Conservation (phyloP, 2,329 filamentous ascomycete genomes). For the Pseudogymnoascus sp. region DNA sequence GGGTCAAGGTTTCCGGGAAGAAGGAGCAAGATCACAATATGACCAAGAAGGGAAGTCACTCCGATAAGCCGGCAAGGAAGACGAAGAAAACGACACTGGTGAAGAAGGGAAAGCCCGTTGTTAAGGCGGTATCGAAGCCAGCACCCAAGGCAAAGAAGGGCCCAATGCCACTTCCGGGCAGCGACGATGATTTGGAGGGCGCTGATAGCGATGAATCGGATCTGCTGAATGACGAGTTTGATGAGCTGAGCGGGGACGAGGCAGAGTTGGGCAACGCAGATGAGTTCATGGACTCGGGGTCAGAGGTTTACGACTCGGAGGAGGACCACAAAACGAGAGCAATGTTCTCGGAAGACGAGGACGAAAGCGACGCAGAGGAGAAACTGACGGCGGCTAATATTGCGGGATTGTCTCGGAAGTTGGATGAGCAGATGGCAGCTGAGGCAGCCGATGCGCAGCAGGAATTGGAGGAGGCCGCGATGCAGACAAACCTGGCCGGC, state of each 20-base stretch:
- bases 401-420: conserved; percentile 75
- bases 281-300: conserved; percentile 46
- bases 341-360: conserved; percentile 94
- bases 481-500: conserved; percentile 89
- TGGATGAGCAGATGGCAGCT: conserved; percentile 69
- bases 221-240: conserved; percentile 38
- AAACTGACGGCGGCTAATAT: conserved; percentile 93
- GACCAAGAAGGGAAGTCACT: conserved; percentile 29
- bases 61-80: conserved; percentile 25
- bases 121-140: conserved; percentile 28
- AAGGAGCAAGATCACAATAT: conserved; percentile 33
- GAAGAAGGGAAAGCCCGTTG: conserved; percentile 25
- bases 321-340: conserved; percentile 51
- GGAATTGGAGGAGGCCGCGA: conserved; percentile 74
- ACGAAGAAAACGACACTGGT: conserved; percentile 29
- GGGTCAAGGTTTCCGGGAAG: conserved; percentile 51
- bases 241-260: conserved; percentile 28
- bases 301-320: conserved; percentile 39
- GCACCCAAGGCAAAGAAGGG: conserved; percentile 33
- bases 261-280: conserved; percentile 37
- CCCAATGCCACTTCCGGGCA: conserved; percentile 36
- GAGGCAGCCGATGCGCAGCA: conserved; percentile 78
- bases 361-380: conserved; percentile 81
- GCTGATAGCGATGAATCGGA: conserved; percentile 36
- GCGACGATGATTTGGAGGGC: conserved; percentile 32